phyloP scores from a whole-genome alignment of 2,329 filamentous ascomycete genomes.

The Zalaria obscura region DNA sequence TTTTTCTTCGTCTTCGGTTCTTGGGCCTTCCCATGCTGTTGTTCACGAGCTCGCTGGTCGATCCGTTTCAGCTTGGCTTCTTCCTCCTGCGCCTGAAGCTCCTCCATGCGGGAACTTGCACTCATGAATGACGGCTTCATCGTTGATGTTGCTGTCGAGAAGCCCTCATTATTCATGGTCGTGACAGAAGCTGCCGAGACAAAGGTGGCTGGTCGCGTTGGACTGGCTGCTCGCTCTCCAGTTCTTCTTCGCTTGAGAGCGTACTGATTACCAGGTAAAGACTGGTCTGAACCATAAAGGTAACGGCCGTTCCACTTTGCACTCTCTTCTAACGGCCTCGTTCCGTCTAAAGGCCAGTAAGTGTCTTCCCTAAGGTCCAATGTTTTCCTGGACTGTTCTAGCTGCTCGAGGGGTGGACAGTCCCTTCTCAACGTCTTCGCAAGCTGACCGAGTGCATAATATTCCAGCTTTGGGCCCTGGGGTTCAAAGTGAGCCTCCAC shows the following conservation, averaged over 20 bases:
- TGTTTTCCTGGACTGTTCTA: slow-evolving; percentile 33
- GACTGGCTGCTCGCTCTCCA: not conserved
- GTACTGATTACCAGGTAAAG: not conserved
- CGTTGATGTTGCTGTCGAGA: slow-evolving; percentile 14
- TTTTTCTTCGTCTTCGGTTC: slow-evolving; percentile 20
- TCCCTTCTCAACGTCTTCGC: slow-evolving; percentile 56
- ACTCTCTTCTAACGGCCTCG: slow-evolving; percentile 22
- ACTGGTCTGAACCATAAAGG: not conserved
- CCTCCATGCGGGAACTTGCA: slow-evolving; percentile 22
- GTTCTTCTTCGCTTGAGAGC: not conserved
- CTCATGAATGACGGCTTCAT: slow-evolving; percentile 20
- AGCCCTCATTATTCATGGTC: slow-evolving; percentile 12
- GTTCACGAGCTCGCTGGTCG: slow-evolving; percentile 12
- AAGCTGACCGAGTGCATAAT: slow-evolving; percentile 47
- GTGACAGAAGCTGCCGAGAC: slow-evolving; percentile 9
- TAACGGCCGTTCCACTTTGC: slow-evolving; percentile 22
- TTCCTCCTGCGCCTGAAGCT: slow-evolving; percentile 23
- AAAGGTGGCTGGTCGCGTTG: slow-evolving; percentile 5
- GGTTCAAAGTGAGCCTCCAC: slow-evolving; percentile 40
- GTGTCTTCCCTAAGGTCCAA: slow-evolving; percentile 52
- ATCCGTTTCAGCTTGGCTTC: slow-evolving; percentile 13
- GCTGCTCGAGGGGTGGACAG: slow-evolving; percentile 40
- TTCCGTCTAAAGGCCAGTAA: slow-evolving; percentile 51
- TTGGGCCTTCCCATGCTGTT: slow-evolving; percentile 7
- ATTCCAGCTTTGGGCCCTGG: slow-evolving; percentile 56